Base-by-base conservation (phyloP, 192 early-diverging fungal species). In the Spizellomyces sp. region DNA sequence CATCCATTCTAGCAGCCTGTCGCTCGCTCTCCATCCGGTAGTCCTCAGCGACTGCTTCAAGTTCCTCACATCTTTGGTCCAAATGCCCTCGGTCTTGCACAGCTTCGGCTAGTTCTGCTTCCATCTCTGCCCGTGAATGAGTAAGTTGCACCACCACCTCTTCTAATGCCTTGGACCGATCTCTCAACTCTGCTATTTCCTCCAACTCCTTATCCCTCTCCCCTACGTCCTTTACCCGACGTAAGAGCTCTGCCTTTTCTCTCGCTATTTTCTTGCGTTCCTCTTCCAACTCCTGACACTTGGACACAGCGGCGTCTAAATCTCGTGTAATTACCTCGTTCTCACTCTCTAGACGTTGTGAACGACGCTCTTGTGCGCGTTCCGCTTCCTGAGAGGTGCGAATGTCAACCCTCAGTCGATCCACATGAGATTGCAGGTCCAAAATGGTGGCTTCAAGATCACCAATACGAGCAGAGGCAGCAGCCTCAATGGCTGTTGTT, bases 231-330 rank as follows among this genome's bases (percentile, higher is more conserved):
- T 61, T 74, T 7, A 67, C 42, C 46, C 45, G n/a, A 15, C 50
- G 15, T n/a, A n/a, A 43, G 46, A 76, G 61, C 36, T 76, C 75
- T 9, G 42, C 54, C 56, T 71, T 76, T 43, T 76, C 75, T 48
- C 66, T 76, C 8, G 19, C 55, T 17, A 70, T 42, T 36, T 45
- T 22, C 58, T 52, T 54, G 21, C 45, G 22, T 6, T 76, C 75
- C 36, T 48, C 75, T 21, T 76, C 75, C 19, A 76, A 42, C 42
- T 70, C 62, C 27, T 27, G 48, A 43, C 48, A 55, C 15, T 54
- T 22, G 22, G 52, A 14, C 46, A 48, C 8, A 6, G 69, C 52
- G 8, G 54, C 48, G 36, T 76, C 55, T 1, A 71, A 42, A 6
- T 76, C 68, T 48, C 58, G 10, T 8, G 64, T 61, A 4, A 58